Evolutionary conservation across 2,329 filamentous ascomycete species (phyloP), one percentile per base, ranked within the genome.

Genomic region (Neurospora sp.): DNA sequence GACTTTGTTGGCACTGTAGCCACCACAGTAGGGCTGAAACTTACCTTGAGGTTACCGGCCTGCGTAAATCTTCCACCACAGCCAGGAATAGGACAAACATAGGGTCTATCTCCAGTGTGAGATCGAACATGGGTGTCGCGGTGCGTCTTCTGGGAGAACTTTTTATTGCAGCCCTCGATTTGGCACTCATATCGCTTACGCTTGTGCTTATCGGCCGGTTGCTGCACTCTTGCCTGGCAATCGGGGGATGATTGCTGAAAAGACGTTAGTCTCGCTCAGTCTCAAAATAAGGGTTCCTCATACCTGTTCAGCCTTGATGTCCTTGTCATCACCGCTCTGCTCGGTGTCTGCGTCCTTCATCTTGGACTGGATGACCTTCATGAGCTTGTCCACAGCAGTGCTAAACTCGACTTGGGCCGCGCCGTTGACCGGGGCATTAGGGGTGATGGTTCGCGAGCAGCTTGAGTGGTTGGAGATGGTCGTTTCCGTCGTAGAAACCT

Each of bases 141-240:
- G 76, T 98, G 95, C 1, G 94, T 97, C 81, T 95, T 97, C 78
- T 98, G 95, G 71, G 88, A 88, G 79, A 97, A 98, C 72, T 86
- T 88, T 83, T 96, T 96, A 74, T 85, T 84, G 79, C 95, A 98
- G 52, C 87, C 87, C 8, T 88, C 86, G 46, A 93, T 85, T 23
- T 85, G 86, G 80, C 96, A 99, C 19, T 86, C 82, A 78, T 95
- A 93, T 76, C 89, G 83, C 79, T 89, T 96, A 76, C 86, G 84
- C 72, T 80, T 80, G 46, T 69, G 28, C 40, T 68, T 73, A 4
- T 38, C 41, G 6, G 67, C 67, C 17, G 36, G 39, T 62, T 66
- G 52, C 43, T 70, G 69, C 19, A 57, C 12, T 62, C 28, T 62
- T 62, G 52, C 52, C 23, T 39, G 37, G 23, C 37, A 39, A 68